These are phyloP conservation scores for Neurospora tetrasperma DNA, from an alignment of 495 filamentous ascomycete species.

Conservation along the genomic window DNA sequence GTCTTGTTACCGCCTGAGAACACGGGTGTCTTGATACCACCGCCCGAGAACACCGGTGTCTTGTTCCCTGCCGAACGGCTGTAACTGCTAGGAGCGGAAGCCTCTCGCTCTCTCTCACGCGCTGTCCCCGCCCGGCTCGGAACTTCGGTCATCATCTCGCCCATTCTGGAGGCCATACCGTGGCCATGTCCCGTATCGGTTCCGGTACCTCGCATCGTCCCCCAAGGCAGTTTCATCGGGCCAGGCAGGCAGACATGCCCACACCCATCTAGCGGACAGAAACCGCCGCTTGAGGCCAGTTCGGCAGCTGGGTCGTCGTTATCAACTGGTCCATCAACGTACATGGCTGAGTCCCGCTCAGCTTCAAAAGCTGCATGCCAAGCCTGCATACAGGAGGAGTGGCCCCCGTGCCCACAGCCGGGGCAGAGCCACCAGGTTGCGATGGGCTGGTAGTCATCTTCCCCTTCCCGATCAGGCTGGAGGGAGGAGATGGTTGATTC, in stretches of 20 bases:
- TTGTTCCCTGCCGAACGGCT: not conserved
- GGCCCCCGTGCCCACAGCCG: slow-evolving; percentile 66
- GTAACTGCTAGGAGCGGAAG: not conserved
- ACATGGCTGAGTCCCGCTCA: slow-evolving; percentile 2
- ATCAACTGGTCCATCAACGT: slow-evolving; percentile 4
- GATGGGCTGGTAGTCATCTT: slow-evolving; percentile 14
- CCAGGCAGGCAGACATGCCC: slow-evolving; percentile 63
- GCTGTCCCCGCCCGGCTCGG: slow-evolving; percentile 29
- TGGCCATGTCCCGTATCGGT: not conserved
- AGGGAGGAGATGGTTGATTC: slow-evolving; percentile 1
- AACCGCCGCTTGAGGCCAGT: slow-evolving; percentile 50
- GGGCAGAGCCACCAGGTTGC: slow-evolving; percentile 60
- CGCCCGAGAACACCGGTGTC: not conserved
- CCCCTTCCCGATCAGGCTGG: not conserved
- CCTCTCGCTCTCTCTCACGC: slow-evolving; percentile 13
- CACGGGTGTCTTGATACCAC: not conserved
- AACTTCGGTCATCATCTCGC: slow-evolving; percentile 31
- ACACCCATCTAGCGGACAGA: slow-evolving; percentile 63
- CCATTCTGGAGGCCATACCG: slow-evolving; percentile 41
- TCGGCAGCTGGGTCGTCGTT: slow-evolving; percentile 16
- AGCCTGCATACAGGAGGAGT: slow-evolving; percentile 53
- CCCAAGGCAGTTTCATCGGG: slow-evolving; percentile 15
- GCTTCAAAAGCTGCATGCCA: slow-evolving; percentile 44
- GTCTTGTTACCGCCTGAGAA: not conserved
- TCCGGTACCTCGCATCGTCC: not conserved